phyloP scores from a whole-genome alignment of 164 flowering plant genomes.

The Magnolia officinalis region DNA sequence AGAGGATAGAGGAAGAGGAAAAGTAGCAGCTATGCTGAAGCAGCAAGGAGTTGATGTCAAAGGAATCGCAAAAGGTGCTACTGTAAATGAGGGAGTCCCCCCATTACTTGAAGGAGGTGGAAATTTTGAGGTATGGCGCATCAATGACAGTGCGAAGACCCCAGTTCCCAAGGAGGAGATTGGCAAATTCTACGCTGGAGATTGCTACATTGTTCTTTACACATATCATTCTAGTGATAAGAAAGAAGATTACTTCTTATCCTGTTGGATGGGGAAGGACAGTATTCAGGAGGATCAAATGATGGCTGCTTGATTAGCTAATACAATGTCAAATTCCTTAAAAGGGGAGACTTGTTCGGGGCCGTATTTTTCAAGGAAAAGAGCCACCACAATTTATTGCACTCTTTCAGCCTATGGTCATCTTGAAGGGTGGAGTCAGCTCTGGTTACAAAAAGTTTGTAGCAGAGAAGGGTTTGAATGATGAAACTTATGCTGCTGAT shows the following conservation, averaged over 20 bases:
- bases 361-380: conserved; percentile 82
- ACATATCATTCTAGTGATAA: conserved; percentile 88
- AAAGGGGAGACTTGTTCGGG: conserved; percentile 97
- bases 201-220: conserved; percentile 91
- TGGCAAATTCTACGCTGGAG: conserved; percentile 96
- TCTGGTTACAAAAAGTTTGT: conserved; percentile 76
- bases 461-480: conserved; percentile 69
- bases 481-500: conserved; percentile 78
- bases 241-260: conserved; percentile 86
- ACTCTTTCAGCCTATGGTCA: conserved; percentile 89
- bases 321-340: conserved; percentile 83
- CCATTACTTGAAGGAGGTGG: conserved; percentile 94
- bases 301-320: conserved; percentile 70
- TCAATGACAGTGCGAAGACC: conserved; percentile 87
- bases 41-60: conserved; percentile 93
- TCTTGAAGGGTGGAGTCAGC: conserved; percentile 96
- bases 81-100: conserved; percentile 83
- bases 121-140: conserved; percentile 93
- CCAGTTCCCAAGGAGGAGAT: conserved; percentile 77
- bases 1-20: conserved; percentile 98
- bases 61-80: conserved; percentile 64
- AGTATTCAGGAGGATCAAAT: conserved; percentile 93
- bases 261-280: conserved; percentile 93
- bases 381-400: conserved; percentile 97
- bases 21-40: conserved; percentile 98